Evolutionary conservation across 352 stramenopile genomes (phyloP), one percentile per base, ranked within the genome.

Genomic region (Thraustochytrium sp.): DNA sequence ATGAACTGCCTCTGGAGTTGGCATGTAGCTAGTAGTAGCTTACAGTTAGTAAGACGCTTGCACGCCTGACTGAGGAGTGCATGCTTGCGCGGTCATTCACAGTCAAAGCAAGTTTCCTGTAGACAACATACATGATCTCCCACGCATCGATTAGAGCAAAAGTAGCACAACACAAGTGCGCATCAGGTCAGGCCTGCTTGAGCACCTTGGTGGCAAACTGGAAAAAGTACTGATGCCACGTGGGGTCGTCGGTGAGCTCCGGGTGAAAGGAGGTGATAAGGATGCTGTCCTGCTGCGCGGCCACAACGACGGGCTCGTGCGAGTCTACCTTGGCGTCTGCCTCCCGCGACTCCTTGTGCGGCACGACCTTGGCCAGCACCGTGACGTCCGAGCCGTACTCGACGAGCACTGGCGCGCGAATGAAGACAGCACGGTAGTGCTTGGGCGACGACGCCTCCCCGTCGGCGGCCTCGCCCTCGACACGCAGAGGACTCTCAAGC

Each of bases 261-360:
- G 95, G 95, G 90, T 98, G 95, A 87, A 98, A 98, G 21, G 94
- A 92, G 9, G 95, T 98, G 64, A 94, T 95, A 9, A 98, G 87
- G 63, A 98, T 93, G 89, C 96, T 93, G 16, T 91, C 90, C 87
- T 94, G 90, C 53, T 84, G 73, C 31, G 87, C 89, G 8, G 90
- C 91, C 78, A 89, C 91, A 76, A 92, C 90, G 8, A 92, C 88
- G 77, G 91, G 86, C 42, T 88, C 85, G 56, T 86, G 86, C 40
- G 85, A 85, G 68, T 85, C 73, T 73, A 86, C 77, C 46, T 73
- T 63, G 40, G 56, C 76, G 21, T 82, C 56, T 62, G 54, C 80
- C 51, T 65, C 42, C 0, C 23, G 18, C 37, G 76, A 85, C 34
- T 34, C 65, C 5, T 36, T 29, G 42, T 31, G 23, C 26, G 89